phyloP scores from a whole-genome alignment of 192 early-diverging fungal genomes.

The Coemansia erecta region DNA sequence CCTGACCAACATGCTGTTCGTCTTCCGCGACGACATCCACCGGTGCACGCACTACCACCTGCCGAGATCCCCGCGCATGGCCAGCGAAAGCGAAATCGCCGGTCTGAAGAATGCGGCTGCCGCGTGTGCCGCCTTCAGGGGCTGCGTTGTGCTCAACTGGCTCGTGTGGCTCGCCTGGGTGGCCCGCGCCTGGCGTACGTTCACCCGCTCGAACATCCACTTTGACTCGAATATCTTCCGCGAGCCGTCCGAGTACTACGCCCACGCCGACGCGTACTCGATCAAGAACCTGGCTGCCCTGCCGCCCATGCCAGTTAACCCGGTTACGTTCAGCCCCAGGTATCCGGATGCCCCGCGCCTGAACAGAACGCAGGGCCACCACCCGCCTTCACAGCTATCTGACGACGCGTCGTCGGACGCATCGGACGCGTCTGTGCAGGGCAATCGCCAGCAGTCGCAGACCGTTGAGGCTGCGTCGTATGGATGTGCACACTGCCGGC shows the following conservation, averaged over 20 bases:
- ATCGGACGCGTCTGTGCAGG: not conserved
- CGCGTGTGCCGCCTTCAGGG: conserved; percentile 36
- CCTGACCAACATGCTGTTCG: conserved; percentile 37
- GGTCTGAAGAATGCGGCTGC: conserved; percentile 7
- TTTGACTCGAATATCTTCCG: conserved; percentile 48
- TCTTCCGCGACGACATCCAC: conserved; percentile 43
- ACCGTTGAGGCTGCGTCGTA: not conserved
- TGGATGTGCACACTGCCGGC: not conserved
- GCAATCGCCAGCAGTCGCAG: not conserved
- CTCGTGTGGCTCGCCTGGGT: conserved; percentile 35
- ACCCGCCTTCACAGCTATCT: not conserved
- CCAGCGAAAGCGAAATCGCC: not conserved
- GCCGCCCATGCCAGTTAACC: conserved; percentile 11
- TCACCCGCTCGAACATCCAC: conserved; percentile 29
- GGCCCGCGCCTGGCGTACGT: conserved; percentile 33
- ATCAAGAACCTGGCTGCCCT: conserved; percentile 7
- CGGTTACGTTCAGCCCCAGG: conserved; percentile 30
- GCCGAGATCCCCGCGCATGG: not conserved
- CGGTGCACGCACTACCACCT: conserved; percentile 16
- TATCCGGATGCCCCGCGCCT: conserved; percentile 4
- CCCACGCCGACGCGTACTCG: conserved; percentile 16
- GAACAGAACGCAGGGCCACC: not conserved
- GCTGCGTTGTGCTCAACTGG: conserved; percentile 43
- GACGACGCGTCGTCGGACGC: not conserved
- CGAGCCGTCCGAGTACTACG: conserved; percentile 16